These are phyloP conservation scores for Mycena capillaripes DNA, from an alignment of 768 basidiomycete genomes.

Conservation along the genomic window DNA sequence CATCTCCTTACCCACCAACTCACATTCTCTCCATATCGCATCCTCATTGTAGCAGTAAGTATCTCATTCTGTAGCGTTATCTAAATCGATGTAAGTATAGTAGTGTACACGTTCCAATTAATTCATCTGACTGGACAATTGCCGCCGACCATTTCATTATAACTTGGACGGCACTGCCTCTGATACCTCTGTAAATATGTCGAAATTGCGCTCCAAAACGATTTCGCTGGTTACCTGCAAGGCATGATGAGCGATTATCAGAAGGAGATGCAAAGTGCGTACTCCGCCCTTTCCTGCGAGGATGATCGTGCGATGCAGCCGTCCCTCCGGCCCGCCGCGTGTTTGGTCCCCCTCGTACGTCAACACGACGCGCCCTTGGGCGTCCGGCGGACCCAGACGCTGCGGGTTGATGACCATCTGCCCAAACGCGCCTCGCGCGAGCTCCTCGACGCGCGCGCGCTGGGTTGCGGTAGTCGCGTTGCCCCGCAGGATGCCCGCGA, in stretches of 20 bases:
- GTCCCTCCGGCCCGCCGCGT: conserved; percentile 70
- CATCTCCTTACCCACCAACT: not conserved
- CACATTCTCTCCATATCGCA: not conserved
- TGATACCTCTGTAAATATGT: conserved; percentile 71
- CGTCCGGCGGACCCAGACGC: conserved; percentile 51
- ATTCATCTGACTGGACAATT: not conserved
- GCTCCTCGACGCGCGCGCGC: conserved; percentile 55
- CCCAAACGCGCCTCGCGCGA: conserved; percentile 73
- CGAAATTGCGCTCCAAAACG: conserved; percentile 71
- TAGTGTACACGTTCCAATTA: not conserved
- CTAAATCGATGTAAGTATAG: not conserved
- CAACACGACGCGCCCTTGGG: conserved; percentile 62
- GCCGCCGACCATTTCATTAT: not conserved
- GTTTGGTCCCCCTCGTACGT: conserved; percentile 82
- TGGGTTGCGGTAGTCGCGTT: conserved; percentile 58
- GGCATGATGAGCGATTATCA: conserved; percentile 11
- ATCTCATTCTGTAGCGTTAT: conserved; percentile 10
- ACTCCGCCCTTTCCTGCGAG: conserved; percentile 65
- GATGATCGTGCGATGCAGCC: conserved; percentile 70
- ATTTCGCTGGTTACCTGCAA: conserved; percentile 66
- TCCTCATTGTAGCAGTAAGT: conserved; percentile 1
- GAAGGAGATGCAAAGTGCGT: conserved; percentile 42
- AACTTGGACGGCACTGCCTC: conserved; percentile 13
- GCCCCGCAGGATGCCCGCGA: conserved; percentile 66
- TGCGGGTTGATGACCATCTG: conserved; percentile 71